Percentiles rank a stretch among this genome's conserved stretches.
Conservation (phyloP, 176 grass and related monocot genomes). For the Hordeum marinum region DNA sequence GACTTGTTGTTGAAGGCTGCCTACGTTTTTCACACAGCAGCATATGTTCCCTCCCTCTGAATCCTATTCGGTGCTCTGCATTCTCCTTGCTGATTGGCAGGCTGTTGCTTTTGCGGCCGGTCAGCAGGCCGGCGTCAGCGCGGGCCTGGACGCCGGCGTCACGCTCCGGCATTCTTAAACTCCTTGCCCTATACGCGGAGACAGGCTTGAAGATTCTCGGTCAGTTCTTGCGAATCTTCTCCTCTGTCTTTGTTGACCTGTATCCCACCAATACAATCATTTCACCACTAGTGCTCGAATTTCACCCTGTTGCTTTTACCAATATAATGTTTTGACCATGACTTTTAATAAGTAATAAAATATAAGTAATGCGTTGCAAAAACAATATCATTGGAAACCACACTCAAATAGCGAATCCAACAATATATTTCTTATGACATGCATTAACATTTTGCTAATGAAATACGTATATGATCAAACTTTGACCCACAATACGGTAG, state of each 20-base stretch:
- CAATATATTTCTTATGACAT: no score
- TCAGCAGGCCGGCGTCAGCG: constrained; percentile 19
- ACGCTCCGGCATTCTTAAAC: not conserved
- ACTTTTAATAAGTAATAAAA: no score
- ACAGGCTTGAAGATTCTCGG: constrained; percentile 57
- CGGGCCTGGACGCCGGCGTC: constrained; percentile 17
- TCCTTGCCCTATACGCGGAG: constrained; percentile 40
- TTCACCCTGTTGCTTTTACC: no score
- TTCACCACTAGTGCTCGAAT: not conserved
- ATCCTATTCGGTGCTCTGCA: not conserved
- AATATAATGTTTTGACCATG: no score
- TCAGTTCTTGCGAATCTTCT: constrained; percentile 39
- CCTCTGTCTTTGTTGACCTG: constrained; percentile 36
- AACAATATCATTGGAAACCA: no score
- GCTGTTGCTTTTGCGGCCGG: constrained; percentile 13
- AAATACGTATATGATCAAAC: no score
- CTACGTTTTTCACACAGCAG: not conserved
- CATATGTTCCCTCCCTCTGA: not conserved
- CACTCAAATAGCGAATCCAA: no score
- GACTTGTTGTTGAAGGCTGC: not conserved
- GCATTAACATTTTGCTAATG: no score
- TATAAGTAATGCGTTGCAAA: no score
- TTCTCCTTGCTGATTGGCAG: not conserved
- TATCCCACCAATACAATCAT: not conserved
- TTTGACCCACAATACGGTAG: no score